Evolutionary conservation across 495 filamentous ascomycete genomes (phyloP).

Genomic region (Tetracladium marchalianum): DNA sequence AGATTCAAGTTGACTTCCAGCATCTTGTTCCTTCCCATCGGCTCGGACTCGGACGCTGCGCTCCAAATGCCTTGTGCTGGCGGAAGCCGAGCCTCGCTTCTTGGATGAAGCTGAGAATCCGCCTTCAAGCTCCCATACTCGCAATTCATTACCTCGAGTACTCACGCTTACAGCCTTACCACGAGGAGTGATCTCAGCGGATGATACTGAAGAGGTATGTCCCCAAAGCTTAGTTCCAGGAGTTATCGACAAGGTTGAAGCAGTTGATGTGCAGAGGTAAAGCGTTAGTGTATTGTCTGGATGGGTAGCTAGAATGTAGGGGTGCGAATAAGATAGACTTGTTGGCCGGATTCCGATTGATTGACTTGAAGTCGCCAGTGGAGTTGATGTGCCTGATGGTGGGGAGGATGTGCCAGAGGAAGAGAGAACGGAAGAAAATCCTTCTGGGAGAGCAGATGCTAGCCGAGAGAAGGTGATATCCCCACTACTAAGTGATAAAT

Average conservation of each 20-base stretch:
- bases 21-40: slow-evolving; percentile 12
- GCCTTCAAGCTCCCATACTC: slow-evolving; percentile 90
- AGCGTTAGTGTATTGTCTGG: slow-evolving; percentile 88
- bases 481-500: slow-evolving; percentile 33
- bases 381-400: slow-evolving; percentile 5
- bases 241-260: slow-evolving; percentile 52
- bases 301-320: slow-evolving; percentile 81
- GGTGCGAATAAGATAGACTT: slow-evolving; percentile 77
- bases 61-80: slow-evolving; percentile 29
- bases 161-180: slow-evolving; percentile 90
- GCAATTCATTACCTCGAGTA: slow-evolving; percentile 69
- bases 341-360: slow-evolving; percentile 41
- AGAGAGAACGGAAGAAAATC: slow-evolving; percentile 22
- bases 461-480: slow-evolving; percentile 47
- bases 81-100: slow-evolving; percentile 18
- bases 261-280: slow-evolving; percentile 65
- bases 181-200: slow-evolving; percentile 73
- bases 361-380: slow-evolving; percentile 13
- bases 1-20: background rate
- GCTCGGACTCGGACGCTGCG: slow-evolving; percentile 46
- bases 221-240: slow-evolving; percentile 78
- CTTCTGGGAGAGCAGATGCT: slow-evolving; percentile 32
- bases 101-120: slow-evolving; percentile 42
- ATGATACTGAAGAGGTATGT: slow-evolving; percentile 84
- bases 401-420: background rate